A percentile compares a stretch with the other conserved stretches of the same genome.
These are phyloP conservation scores for Trypanosoma melophagium DNA, from an alignment of 208 protist species.

Conservation along the genomic window DNA sequence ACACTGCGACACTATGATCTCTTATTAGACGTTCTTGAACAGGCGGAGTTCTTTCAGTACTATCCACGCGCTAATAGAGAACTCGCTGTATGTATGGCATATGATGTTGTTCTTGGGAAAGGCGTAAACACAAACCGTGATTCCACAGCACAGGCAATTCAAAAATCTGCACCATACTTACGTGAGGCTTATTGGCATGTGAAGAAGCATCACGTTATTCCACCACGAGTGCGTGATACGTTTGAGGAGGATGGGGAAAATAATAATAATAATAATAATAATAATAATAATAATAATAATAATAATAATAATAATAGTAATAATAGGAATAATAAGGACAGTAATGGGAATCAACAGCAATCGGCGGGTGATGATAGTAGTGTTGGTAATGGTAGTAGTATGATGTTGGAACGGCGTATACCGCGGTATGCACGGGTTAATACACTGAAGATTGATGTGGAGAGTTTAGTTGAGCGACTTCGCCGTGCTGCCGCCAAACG, in stretches of 20 bases:
- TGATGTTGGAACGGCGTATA: constrained; percentile 26
- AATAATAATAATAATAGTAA: background rate
- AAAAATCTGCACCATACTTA: constrained; percentile 65
- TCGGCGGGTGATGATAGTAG: background rate
- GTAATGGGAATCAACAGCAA: background rate
- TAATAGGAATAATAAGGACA: constrained; percentile 3
- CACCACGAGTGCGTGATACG: constrained; percentile 47
- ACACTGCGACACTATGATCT: constrained; percentile 88
- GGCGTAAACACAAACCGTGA: constrained; percentile 86
- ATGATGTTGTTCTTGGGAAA: constrained; percentile 86
- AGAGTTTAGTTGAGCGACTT: constrained; percentile 66
- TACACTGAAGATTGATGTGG: constrained; percentile 79
- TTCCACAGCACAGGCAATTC: constrained; percentile 73
- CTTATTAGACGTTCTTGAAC: constrained; percentile 79
- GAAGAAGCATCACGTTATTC: constrained; percentile 77
- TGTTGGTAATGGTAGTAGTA: constrained; percentile 1
- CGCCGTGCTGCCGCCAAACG: constrained; percentile 36
- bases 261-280: background rate
- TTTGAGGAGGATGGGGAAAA: constrained; percentile 21
- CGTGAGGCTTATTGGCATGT: constrained; percentile 81
- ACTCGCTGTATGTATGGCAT: constrained; percentile 83
- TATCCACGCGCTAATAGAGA: constrained; percentile 68
- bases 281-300: background rate
- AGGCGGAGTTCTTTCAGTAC: constrained; percentile 84
- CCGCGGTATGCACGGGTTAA: constrained; percentile 88